Evolutionary conservation across 192 early-diverging fungal genomes (phyloP).

Genomic region (Pecoramyces ruminantium): DNA sequence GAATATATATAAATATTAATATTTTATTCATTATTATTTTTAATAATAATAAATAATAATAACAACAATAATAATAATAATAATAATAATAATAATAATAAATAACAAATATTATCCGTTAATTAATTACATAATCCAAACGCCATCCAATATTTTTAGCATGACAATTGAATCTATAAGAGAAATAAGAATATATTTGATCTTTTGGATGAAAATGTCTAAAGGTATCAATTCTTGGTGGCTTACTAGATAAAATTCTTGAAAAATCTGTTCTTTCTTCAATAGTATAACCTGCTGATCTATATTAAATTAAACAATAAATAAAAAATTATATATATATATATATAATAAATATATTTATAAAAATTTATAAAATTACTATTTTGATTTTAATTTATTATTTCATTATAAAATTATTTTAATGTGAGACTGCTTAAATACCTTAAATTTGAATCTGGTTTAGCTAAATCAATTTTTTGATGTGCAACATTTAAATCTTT

Average conservation of each 20-base stretch:
- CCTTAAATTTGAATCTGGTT: conserved; percentile 53
- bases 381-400: too few species aligned
- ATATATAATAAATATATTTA: neutral
- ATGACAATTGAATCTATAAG: conserved; percentile 54
- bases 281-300: conserved; percentile 63
- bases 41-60: too few species aligned
- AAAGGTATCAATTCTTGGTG: conserved; percentile 52
- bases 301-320: neutral
- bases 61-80: too few species aligned
- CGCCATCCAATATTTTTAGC: conserved; percentile 59
- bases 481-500: conserved; percentile 76
- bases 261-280: conserved; percentile 41
- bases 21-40: too few species aligned
- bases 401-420: too few species aligned
- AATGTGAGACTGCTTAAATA: too few species aligned
- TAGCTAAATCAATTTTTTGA: conserved; percentile 49
- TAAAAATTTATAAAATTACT: too few species aligned
- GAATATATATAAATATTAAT: too few species aligned
- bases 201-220: conserved; percentile 50
- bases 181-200: conserved; percentile 56
- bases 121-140: neutral
- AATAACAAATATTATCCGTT: too few species aligned
- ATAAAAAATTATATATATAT: neutral
- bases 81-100: too few species aligned
- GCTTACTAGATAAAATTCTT: conserved; percentile 3